A percentile compares a stretch with the other conserved stretches of the same genome.
Evolutionary conservation across 305 asterid genomes (phyloP).

Genomic region (Ajuga reptans): DNA sequence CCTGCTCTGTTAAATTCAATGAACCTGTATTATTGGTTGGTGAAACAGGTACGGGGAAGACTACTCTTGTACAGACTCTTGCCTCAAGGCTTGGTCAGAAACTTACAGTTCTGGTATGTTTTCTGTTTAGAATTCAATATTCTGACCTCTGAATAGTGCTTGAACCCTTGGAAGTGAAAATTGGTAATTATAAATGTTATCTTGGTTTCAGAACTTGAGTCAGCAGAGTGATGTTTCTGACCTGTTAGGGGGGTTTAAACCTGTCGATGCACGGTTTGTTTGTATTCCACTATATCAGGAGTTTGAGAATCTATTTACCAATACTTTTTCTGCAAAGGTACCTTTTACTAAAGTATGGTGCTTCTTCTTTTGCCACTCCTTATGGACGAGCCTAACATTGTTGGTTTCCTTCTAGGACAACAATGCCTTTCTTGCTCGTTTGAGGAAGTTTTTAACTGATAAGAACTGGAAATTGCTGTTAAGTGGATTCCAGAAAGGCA

Average conservation of each 20-base stretch:
- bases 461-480: conserved; percentile 79
- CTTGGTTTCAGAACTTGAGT: conserved; percentile 70
- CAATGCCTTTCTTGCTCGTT: conserved; percentile 30
- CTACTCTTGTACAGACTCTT: conserved; percentile 90
- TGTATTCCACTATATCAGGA: conserved; percentile 75
- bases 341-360: background rate
- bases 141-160: conserved; percentile 8
- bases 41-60: conserved; percentile 98
- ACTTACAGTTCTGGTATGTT: conserved; percentile 86
- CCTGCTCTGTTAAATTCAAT: conserved; percentile 69
- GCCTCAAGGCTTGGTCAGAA: conserved; percentile 72
- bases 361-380: conserved; percentile 5
- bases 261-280: conserved; percentile 70
- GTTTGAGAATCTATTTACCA: conserved; percentile 53
- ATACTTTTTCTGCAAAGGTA: conserved; percentile 70
- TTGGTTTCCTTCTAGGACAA: conserved; percentile 49
- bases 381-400: conserved; percentile 7
- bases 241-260: conserved; percentile 87
- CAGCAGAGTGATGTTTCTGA: conserved; percentile 97
- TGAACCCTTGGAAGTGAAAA: conserved; percentile 4
- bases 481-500: conserved; percentile 51
- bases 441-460: conserved; percentile 35
- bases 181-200: conserved; percentile 16
- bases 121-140: background rate
- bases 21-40: conserved; percentile 98